Evolutionary conservation across 805 yeast species (phyloP).

Genomic region (Torulaspora microellipsoides): DNA sequence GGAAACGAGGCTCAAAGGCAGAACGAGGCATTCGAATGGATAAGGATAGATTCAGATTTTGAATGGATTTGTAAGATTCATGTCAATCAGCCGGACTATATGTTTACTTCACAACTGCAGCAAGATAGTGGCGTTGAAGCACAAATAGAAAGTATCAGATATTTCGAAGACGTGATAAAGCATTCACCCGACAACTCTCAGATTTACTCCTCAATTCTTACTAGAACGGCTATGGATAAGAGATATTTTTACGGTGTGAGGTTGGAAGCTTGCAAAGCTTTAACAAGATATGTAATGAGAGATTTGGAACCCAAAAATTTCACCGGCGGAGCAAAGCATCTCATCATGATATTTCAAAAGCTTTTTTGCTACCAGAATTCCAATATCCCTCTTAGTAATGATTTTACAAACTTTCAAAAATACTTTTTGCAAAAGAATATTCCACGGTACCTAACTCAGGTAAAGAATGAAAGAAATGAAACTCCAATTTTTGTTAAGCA

Average conservation of each 20-base stretch:
- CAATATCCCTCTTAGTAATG: constrained; percentile 71
- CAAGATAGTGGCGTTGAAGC: constrained; percentile 97
- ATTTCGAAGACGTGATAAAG: constrained; percentile 50
- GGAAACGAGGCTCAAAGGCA: constrained; percentile 30
- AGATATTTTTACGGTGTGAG: constrained; percentile 88
- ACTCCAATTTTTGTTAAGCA: constrained; percentile 56
- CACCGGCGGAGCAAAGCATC: constrained; percentile 58
- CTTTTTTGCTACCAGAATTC: constrained; percentile 69
- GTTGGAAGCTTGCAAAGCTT: constrained; percentile 76
- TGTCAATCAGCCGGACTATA: constrained; percentile 87
- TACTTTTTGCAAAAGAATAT: constrained; percentile 70
- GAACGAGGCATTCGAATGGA: constrained; percentile 95
- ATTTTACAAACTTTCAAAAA: constrained; percentile 65
- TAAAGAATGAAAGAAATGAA: constrained; percentile 59
- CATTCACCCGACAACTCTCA: constrained; percentile 31
- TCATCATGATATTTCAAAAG: constrained; percentile 62
- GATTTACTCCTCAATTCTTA: constrained; percentile 68
- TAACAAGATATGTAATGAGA: constrained; percentile 59
- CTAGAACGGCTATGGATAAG: constrained; percentile 76
- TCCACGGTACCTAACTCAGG: constrained; percentile 53
- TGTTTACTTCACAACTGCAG: constrained; percentile 89
- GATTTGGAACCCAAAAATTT: constrained; percentile 19
- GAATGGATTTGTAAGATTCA: constrained; percentile 89
- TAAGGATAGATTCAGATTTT: constrained; percentile 93
- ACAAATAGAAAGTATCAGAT: constrained; percentile 75